Conservation (phyloP, 148 eudicot species). For the Cornus suecica region DNA sequence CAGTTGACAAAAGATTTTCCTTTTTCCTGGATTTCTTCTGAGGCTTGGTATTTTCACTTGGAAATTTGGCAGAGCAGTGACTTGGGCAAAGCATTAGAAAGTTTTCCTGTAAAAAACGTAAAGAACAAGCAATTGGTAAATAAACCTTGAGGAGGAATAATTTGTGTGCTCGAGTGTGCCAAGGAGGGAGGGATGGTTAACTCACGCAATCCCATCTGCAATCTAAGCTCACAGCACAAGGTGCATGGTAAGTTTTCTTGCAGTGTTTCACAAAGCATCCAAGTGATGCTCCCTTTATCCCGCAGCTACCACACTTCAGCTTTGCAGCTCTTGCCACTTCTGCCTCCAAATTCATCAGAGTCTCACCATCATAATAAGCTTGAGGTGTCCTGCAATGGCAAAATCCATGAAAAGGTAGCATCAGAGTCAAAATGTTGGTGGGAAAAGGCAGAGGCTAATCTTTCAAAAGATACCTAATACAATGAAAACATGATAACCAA, state of each 20-base stretch:
- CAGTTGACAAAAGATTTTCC: constrained; percentile 22
- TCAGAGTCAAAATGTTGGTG: not conserved
- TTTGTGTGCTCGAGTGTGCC: not conserved
- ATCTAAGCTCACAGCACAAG: constrained; percentile 59
- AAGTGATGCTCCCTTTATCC: constrained; percentile 86
- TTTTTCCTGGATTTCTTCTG: constrained; percentile 29
- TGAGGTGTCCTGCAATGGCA: constrained; percentile 79
- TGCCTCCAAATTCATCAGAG: constrained; percentile 58
- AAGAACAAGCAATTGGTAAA: constrained; percentile 7
- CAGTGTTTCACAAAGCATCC: constrained; percentile 81
- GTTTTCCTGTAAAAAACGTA: constrained; percentile 42
- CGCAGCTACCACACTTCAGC: constrained; percentile 80
- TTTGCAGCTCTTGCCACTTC: constrained; percentile 79
- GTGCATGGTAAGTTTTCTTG: constrained; percentile 74
- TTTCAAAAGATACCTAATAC: not conserved
- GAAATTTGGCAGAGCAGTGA: constrained; percentile 68
- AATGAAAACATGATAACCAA: no score
- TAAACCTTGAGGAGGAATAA: not conserved
- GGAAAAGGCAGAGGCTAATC: not conserved
- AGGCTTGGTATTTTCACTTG: constrained; percentile 52
- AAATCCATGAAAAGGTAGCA: constrained; percentile 1
- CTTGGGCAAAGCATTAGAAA: constrained; percentile 69
- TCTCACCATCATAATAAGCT: constrained; percentile 57
- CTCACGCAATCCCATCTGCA: constrained; percentile 94
- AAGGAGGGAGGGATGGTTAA: not conserved